Conservation (phyloP, 1,284 basidiomycete species). For the Ceratobasidium sp. region DNA sequence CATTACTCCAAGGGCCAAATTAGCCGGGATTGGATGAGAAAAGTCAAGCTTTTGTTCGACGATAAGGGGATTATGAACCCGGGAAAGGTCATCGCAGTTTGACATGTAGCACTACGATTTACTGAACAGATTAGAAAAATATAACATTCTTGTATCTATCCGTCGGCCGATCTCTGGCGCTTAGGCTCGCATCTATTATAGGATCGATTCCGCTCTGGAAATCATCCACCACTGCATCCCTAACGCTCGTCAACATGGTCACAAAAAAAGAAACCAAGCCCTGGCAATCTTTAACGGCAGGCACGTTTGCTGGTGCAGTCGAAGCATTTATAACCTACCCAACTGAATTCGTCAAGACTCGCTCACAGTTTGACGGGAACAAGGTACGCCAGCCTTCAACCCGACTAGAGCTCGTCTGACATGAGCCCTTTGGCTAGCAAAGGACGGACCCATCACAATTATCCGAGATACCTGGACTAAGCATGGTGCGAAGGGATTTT, state of each 20-base stretch:
- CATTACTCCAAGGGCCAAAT: constrained; percentile 83
- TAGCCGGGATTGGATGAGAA: constrained; percentile 87
- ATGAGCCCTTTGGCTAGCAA: constrained; percentile 50
- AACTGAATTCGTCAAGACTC: constrained; percentile 89
- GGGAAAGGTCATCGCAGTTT: constrained; percentile 67
- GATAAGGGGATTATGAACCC: constrained; percentile 91
- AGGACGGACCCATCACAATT: constrained; percentile 69
- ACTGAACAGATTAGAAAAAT: constrained; percentile 5
- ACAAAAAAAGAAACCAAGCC: constrained; percentile 57
- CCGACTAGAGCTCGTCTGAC: constrained; percentile 47
- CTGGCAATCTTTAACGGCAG: constrained; percentile 80
- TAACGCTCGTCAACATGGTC: constrained; percentile 27
- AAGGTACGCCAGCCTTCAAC: constrained; percentile 55
- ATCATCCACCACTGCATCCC: neutral
- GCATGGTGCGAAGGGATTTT: constrained; percentile 77
- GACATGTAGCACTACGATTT: neutral
- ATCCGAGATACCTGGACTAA: constrained; percentile 70
- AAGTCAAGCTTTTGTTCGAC: constrained; percentile 90
- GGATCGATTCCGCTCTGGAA: neutral
- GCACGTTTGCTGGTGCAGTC: constrained; percentile 90
- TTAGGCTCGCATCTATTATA: constrained; percentile 11
- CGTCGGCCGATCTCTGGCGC: constrained; percentile 29
- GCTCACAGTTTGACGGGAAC: constrained; percentile 73
- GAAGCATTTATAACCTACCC: constrained; percentile 67
- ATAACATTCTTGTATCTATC: neutral